Base-by-base conservation (phyloP, 1,284 basidiomycete genomes). In the Puccinia novopanici region DNA sequence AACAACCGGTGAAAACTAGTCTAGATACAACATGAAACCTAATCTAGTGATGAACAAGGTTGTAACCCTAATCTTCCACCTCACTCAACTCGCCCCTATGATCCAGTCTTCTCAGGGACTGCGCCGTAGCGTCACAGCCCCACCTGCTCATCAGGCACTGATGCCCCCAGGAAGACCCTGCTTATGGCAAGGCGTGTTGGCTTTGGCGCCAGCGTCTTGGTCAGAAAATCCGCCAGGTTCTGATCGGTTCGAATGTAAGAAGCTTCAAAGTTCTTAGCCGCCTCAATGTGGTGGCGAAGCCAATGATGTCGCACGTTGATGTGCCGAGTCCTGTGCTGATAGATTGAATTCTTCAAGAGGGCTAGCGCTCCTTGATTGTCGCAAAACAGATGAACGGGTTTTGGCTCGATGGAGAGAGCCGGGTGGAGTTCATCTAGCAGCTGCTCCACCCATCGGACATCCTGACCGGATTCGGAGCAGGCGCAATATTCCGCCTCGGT, bases 311-410 rank as follows among this genome's bases (percentile, higher is more conserved):
- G n/a, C n/a, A n/a, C n/a, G n/a, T 72, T 24, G n/a, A 72, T 54
- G 27, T 72, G 70, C 10, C 24, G 27, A 22, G 71, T 73, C 13
- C 24, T 5, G 42, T 52, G 71, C n/a, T 73, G 71, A 30, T 54
- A 73, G 30, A 73, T 30, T 13, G 45, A 45, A 73, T 73, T 57
- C 30, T 52, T 19, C 15, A 55, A 17, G 2, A 52, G 27, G 17
- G 71, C n/a, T 9, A 52, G 15, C 1, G 71, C 71, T 9, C 71
- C 52, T 45, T 74, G 72, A 48, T 74, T 74, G 40, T 74, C 72
- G 61, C 48, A 54, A 27, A 30, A 55, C 6, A 72, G 48, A 27
- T 19, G 17, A 4, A 37, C 15, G 3, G 5, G 2, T 2, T 24
- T n/a, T 19, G 17, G 45, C 8, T 42, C 3, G 12, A 65, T 10